Percentiles rank a stretch among this genome's conserved stretches.
These are phyloP conservation scores for Xerocomus brunneocitrinus DNA, from an alignment of 768 basidiomycete genomes.

Conservation along the genomic window DNA sequence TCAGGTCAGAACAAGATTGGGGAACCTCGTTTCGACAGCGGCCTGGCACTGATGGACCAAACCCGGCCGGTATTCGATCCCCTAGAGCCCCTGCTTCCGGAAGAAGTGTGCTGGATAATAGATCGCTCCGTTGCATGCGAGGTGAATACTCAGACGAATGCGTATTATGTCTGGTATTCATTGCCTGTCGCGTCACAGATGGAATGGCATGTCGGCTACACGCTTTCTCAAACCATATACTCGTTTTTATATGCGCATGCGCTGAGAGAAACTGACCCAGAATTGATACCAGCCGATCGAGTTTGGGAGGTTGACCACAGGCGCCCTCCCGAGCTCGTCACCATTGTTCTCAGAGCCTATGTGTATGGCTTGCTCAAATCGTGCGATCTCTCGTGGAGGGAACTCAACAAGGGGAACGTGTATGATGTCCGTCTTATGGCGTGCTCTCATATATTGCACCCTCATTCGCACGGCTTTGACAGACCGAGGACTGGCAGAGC, in stretches of 20 bases:
- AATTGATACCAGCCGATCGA: slow-evolving; percentile 34
- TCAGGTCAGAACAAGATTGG: slow-evolving; percentile 57
- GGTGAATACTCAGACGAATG: slow-evolving; percentile 41
- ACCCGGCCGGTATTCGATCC: slow-evolving; percentile 56
- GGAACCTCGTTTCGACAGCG: slow-evolving; percentile 86
- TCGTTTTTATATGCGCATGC: slow-evolving; percentile 73
- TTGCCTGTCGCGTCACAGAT: slow-evolving; percentile 46
- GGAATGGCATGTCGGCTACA: slow-evolving; percentile 82
- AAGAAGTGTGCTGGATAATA: slow-evolving; percentile 86
- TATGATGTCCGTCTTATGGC: slow-evolving; percentile 59
- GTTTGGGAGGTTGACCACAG: slow-evolving; percentile 32
- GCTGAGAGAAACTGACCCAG: slow-evolving; percentile 56
- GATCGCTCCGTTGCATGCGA: slow-evolving; percentile 76
- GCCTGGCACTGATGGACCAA: slow-evolving; percentile 47
- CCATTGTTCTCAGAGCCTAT: slow-evolving; percentile 61
- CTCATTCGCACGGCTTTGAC: slow-evolving; percentile 14
- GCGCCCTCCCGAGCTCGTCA: slow-evolving; percentile 60
- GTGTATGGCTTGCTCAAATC: slow-evolving; percentile 72
- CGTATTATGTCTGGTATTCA: slow-evolving; percentile 10
- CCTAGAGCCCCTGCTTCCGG: slow-evolving; percentile 55
- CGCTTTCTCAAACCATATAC: slow-evolving; percentile 82
- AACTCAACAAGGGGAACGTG: slow-evolving; percentile 69
- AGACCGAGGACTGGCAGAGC: slow-evolving; percentile 87
- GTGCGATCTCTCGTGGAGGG: slow-evolving; percentile 78
- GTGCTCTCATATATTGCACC: slow-evolving; percentile 8